Evolutionary conservation across 2,329 filamentous ascomycete genomes (phyloP).

Genomic region (Pseudogymnoascus sp.): DNA sequence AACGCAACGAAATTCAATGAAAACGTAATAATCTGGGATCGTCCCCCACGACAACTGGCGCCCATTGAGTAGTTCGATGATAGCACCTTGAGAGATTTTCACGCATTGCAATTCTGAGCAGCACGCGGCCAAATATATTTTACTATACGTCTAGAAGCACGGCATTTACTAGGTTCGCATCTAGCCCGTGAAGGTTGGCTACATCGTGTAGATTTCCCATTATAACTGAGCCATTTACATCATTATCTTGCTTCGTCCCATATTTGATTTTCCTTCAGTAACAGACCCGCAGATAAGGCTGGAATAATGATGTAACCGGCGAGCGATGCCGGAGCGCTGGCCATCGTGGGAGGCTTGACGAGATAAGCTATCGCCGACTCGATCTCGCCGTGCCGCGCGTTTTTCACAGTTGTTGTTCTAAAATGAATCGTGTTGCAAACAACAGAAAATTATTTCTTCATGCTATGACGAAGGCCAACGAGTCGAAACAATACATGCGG

Average conservation of each 20-base stretch:
- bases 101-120: background rate
- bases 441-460: background rate
- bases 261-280: background rate
- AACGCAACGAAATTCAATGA: background rate
- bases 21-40: background rate
- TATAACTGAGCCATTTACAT: background rate
- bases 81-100: background rate
- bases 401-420: too few species aligned
- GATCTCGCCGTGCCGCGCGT: too few species aligned
- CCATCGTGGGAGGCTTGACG: too few species aligned
- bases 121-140: background rate
- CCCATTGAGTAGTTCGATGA: background rate
- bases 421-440: background rate
- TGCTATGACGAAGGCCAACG: background rate
- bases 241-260: background rate
- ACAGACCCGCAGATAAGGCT: too few species aligned
- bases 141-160: background rate
- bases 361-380: too few species aligned
- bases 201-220: background rate
- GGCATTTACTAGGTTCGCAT: too few species aligned
- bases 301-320: too few species aligned
- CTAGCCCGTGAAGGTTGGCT: too few species aligned
- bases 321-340: too few species aligned
- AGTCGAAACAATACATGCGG: background rate
- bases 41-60: background rate